phyloP scores from a whole-genome alignment of 176 grass and related monocot genomes.

The maize (Zea mays) region DNA sequence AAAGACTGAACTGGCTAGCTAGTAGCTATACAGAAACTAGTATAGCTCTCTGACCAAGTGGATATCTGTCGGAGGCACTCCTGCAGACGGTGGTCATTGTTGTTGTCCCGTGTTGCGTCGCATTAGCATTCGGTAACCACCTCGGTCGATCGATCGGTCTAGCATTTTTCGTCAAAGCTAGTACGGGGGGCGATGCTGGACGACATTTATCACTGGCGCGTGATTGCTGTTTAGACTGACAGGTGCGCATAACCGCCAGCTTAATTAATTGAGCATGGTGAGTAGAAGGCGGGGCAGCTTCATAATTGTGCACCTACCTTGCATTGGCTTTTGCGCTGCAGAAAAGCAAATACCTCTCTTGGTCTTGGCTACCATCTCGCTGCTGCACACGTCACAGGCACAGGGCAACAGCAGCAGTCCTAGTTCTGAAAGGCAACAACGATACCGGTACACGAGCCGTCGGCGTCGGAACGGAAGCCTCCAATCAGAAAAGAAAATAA shows the following conservation, averaged over 20 bases:
- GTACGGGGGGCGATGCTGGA: background rate
- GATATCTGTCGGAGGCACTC: background rate
- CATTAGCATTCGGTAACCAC: conserved; percentile 20
- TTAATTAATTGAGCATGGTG: conserved; percentile 34
- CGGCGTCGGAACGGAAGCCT: conserved; percentile 18
- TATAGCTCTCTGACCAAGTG: background rate
- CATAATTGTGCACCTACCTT: conserved; percentile 44
- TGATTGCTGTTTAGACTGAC: conserved; percentile 32
- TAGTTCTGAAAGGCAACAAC: background rate
- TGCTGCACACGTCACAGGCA: conserved; percentile 1
- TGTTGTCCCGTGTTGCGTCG: background rate
- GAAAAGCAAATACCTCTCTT: conserved; percentile 5
- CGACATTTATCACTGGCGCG: conserved; percentile 1
- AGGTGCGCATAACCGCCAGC: conserved; percentile 44
- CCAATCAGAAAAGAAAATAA: background rate
- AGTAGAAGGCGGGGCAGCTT: conserved; percentile 1
- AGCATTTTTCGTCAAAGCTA: conserved; percentile 16
- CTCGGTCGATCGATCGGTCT: background rate
- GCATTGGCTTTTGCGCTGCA: conserved; percentile 21
- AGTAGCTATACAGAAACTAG: too few relatives aligned
- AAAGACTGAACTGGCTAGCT: background rate
- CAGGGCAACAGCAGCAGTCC: background rate
- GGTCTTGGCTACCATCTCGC: background rate
- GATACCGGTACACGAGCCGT: background rate
- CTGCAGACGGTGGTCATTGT: background rate